Evolutionary conservation across 208 protist species (phyloP), one percentile per base, ranked within the genome.

Genomic region (Giardia duodenalis): DNA sequence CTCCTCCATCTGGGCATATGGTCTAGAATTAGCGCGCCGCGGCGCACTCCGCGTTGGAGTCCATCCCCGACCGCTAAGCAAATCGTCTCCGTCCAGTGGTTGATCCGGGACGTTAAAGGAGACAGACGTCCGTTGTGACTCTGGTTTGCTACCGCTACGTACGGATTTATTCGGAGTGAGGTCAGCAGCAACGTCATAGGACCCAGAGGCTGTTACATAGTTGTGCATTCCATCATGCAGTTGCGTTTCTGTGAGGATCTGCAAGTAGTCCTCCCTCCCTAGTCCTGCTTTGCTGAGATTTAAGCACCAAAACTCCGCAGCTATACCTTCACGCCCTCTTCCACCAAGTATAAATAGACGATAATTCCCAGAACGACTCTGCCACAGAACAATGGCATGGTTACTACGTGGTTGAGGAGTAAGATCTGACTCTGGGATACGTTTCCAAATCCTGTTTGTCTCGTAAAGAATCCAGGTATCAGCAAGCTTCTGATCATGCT

Each of bases 301-400:
- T 10, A 86, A 92, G 30, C 45, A 92, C 44, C 44, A 92, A 92
- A 92, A 92, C 44, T 92, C 47, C 19, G 10, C 30, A 30, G 44
- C 45, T n/a, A 92, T 10, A 30, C 90, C 44, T 30, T 92, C 90
- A 57, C 47, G 47, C 19, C 67, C 87, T 39, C 87, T 10, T 30
- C 44, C 47, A 90, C 44, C 67, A 89, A 92, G 10, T 10, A 67
- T 92, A 30, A 86, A 92, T 10, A 86, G 87, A 10, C 47, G 10
- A 92, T 89, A 92, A 67, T 57, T 47, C 30, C 87, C 87, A 92
- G 44, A 92, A 10, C 30, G 10, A 92, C 47, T 92, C 30, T 30
- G 87, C 47, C 47, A 92, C 10, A 92, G 10, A 30, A 90, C 45
- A 30, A 30, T 30, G 44, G 45, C 44, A 67, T 92, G 45, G 88